Conservation (phyloP, 306 rosid species). For the Quercus cerris region DNA sequence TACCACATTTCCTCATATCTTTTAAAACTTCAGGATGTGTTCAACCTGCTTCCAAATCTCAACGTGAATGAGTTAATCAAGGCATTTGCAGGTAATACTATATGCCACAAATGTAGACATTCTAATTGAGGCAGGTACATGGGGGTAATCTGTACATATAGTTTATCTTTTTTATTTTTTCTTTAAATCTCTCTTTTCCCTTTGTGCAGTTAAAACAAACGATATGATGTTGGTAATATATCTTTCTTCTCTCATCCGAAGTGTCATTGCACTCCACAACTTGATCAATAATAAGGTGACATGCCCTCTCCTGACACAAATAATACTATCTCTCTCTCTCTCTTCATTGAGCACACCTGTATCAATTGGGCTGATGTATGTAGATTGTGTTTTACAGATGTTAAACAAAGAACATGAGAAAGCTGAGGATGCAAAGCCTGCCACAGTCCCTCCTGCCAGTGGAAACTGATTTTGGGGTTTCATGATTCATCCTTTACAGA, state of each 20-base stretch:
- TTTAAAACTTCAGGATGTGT: conserved; percentile 43
- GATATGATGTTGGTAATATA: conserved; percentile 67
- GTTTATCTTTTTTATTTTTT: no score
- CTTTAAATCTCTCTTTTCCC: neutral
- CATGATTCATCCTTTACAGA: neutral
- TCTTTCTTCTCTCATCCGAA: conserved; percentile 61
- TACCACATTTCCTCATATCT: neutral
- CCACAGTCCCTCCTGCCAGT: conserved; percentile 22
- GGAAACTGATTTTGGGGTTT: conserved; percentile 25
- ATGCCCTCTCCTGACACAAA: neutral
- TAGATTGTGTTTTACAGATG: conserved; percentile 32
- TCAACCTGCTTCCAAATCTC: conserved; percentile 60
- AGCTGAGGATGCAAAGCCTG: conserved; percentile 53
- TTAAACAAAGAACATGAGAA: conserved; percentile 60
- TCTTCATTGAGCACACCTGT: neutral
- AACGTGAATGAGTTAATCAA: conserved; percentile 53
- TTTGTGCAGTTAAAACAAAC: conserved; percentile 53
- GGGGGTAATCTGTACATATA: neutral
- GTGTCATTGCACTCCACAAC: conserved; percentile 67
- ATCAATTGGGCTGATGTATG: neutral
- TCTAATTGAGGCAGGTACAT: neutral
- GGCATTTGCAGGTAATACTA: conserved; percentile 44
- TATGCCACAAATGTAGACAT: neutral
- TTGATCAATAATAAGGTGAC: conserved; percentile 65
- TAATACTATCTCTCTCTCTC: neutral